Base-by-base conservation (phyloP, 805 yeast genomes). In the Priceomyces castillae region DNA sequence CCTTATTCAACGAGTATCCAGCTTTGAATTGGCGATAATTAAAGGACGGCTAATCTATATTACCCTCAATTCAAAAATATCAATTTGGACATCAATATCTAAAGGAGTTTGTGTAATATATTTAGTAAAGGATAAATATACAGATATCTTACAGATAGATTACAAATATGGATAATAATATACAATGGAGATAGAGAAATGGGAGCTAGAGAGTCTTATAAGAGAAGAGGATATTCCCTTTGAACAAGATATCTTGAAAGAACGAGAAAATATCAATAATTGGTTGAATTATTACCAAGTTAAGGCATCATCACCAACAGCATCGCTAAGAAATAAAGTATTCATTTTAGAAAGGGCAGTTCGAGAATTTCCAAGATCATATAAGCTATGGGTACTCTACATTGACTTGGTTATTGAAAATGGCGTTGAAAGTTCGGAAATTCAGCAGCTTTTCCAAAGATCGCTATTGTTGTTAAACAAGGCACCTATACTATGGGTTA, bases 301-400 rank as follows among this genome's bases (percentile, higher is more conserved):
- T 45, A 73, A 74, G 56, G 48, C 47, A 41, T 25, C 51, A 43
- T 30, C 43, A 15, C 12, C 54, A 34, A 38, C 54, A 42, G 37
- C 44, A 46, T 18, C 53, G 28, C 41, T 63, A 53, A 61, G 56
- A 51, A 59, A 65, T 20, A 66, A 69, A 44, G 51, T 80, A 5
- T 78, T 76, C 43, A 66, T 84, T 1, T 54, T 76, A 41, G 74
- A 71, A 44, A 58, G 94, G 55, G 82, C 86, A 0, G 71, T 77
- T 12, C 49, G 52, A 7, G 53, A 58, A 9, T 53, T 79, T 11
- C 69, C 67, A 6, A 57, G 76, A 40, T 76, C 81, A 2, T 73
- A 73, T 47, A 74, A 77, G 48, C 53, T 84, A 18, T 84, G 89
- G 89, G 60, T 62, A 43, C 34, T 58, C 7, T 81, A 79, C 50